Conservation (phyloP, 257 asterid genomes). For the Linaria vulgaris region DNA sequence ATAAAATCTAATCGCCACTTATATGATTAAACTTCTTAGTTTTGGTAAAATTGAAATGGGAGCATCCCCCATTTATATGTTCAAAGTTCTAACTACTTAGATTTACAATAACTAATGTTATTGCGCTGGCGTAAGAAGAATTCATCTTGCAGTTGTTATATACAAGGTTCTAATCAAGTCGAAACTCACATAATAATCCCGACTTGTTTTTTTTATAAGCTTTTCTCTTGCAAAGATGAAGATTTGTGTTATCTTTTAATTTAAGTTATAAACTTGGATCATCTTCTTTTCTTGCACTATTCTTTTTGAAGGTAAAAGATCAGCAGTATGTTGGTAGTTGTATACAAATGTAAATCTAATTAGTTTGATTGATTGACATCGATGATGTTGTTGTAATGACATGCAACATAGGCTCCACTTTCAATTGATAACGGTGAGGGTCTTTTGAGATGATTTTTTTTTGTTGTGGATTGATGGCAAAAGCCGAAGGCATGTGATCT, state of each 20-base stretch:
- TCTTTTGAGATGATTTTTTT: too few relatives aligned
- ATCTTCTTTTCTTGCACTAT: not conserved
- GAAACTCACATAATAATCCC: not conserved
- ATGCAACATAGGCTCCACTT: not conserved
- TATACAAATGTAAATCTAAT: not conserved
- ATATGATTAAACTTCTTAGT: too few relatives aligned
- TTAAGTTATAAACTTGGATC: too few relatives aligned
- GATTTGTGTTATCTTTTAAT: too few relatives aligned
- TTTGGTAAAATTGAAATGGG: not conserved
- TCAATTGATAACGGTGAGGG: too few relatives aligned
- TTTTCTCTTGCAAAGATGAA: too few relatives aligned
- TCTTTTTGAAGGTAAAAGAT: not conserved
- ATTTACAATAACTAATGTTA: not conserved
- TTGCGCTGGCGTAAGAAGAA: not conserved
- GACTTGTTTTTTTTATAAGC: too few relatives aligned
- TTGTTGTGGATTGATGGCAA: too few relatives aligned
- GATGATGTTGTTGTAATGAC: not conserved
- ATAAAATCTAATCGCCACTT: too few relatives aligned
- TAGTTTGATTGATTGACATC: not conserved
- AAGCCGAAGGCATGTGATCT: conserved; percentile 1
- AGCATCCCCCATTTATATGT: not conserved
- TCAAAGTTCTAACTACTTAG: not conserved
- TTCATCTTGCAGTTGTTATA: not conserved
- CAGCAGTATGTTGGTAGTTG: not conserved
- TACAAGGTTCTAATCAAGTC: not conserved